These are phyloP conservation scores for Candida sp. DNA, from an alignment of 1,139 yeast species.

Conservation along the genomic window DNA sequence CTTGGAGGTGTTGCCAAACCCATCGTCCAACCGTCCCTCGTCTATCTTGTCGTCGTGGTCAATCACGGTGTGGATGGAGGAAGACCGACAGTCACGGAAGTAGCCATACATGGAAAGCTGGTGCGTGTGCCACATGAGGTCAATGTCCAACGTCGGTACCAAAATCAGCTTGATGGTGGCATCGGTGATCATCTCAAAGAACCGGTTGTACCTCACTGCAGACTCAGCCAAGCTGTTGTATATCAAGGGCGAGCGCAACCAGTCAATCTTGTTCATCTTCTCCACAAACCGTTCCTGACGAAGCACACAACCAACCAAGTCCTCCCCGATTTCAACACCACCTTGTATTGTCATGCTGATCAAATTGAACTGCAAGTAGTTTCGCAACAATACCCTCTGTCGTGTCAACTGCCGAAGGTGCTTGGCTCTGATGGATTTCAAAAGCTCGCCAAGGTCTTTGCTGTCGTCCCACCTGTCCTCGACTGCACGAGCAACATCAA, in stretches of 20 bases:
- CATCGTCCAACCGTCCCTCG: conserved; percentile 11
- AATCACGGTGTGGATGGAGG: conserved; percentile 12
- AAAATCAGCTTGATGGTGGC: conserved; percentile 13
- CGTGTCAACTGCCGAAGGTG: conserved; percentile 14
- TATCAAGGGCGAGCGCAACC: conserved; percentile 28
- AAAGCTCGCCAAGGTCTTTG: not conserved
- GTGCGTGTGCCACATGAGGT: conserved; percentile 45
- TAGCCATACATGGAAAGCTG: conserved; percentile 31
- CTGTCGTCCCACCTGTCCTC: conserved; percentile 10
- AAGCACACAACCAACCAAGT: conserved; percentile 33
- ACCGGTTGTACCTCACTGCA: conserved; percentile 27
- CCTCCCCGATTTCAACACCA: conserved; percentile 23
- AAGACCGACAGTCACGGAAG: conserved; percentile 20
- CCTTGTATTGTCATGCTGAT: conserved; percentile 20
- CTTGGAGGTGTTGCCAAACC: conserved; percentile 17
- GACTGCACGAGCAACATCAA: conserved; percentile 1
- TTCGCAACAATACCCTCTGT: conserved; percentile 4
- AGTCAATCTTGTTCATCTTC: conserved; percentile 32
- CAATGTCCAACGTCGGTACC: conserved; percentile 44
- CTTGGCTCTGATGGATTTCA: conserved; percentile 1
- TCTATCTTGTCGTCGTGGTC: conserved; percentile 19
- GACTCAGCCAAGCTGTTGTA: conserved; percentile 22
- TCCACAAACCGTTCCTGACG: conserved; percentile 34
- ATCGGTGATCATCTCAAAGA: conserved; percentile 17
- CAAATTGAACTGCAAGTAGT: conserved; percentile 22